A percentile compares a stretch with the other conserved stretches of the same genome.
Conservation (phyloP, 306 rosid genomes). For the Rosa rugosa region DNA sequence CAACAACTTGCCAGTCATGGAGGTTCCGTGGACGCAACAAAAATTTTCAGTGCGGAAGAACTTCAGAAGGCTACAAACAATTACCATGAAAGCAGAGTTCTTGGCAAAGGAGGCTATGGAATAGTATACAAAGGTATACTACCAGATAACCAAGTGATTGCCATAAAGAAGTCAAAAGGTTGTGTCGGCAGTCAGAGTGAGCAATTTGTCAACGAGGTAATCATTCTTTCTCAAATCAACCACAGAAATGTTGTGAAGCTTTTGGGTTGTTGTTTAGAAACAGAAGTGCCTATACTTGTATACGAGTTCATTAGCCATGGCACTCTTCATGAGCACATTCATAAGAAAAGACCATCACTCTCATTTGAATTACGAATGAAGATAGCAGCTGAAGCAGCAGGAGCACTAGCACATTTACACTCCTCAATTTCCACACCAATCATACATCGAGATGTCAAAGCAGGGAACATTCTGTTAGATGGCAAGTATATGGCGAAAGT, state of each 20-base stretch:
- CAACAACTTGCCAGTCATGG: background rate
- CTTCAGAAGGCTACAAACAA: conserved; percentile 7
- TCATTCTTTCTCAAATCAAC: conserved; percentile 8
- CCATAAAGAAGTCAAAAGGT: conserved; percentile 3
- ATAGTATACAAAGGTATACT: conserved; percentile 15
- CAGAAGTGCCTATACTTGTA: background rate
- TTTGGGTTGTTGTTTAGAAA: conserved; percentile 17
- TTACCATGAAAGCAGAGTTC: background rate
- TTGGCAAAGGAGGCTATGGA: conserved; percentile 23
- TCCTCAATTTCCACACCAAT: background rate
- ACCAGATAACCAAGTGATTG: background rate
- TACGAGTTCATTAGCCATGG: conserved; percentile 9
- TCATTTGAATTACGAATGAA: background rate
- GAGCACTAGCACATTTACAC: conserved; percentile 6
- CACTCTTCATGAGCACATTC: background rate
- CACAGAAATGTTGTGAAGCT: conserved; percentile 16
- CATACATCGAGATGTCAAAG: conserved; percentile 9
- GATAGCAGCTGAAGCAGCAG: conserved; percentile 3
- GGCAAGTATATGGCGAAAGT: background rate
- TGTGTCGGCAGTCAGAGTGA: background rate
- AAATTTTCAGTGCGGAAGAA: background rate
- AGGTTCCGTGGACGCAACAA: background rate
- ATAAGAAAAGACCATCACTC: background rate
- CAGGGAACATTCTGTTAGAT: background rate
- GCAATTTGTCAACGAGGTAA: conserved; percentile 14